Evolutionary conservation across 495 filamentous ascomycete species (phyloP).

Genomic region (Penicillium lividum): DNA sequence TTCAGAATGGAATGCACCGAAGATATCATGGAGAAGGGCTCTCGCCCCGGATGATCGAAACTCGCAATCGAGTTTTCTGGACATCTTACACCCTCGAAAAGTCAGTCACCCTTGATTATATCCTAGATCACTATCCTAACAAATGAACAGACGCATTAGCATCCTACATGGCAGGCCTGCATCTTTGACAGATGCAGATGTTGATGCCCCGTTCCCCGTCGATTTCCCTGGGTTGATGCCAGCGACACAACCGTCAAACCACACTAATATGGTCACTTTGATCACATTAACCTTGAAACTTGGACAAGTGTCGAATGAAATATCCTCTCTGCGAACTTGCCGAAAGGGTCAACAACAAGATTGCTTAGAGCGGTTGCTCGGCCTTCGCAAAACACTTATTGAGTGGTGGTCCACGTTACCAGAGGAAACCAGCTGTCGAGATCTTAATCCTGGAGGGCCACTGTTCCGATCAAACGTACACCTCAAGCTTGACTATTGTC

Average conservation of each 20-base stretch:
- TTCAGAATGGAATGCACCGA: slow-evolving; percentile 58
- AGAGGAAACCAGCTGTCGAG: slow-evolving; percentile 43
- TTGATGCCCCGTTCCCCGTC: slow-evolving; percentile 48
- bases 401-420: slow-evolving; percentile 54
- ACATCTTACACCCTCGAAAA: slow-evolving; percentile 54
- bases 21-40: slow-evolving; percentile 49
- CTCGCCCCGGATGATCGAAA: slow-evolving; percentile 44
- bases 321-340: slow-evolving; percentile 40
- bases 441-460: slow-evolving; percentile 40
- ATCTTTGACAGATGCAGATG: slow-evolving; percentile 45
- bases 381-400: slow-evolving; percentile 42
- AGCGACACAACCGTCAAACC: slow-evolving; percentile 39
- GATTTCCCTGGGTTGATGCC: slow-evolving; percentile 45
- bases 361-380: slow-evolving; percentile 45
- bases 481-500: slow-evolving; percentile 51
- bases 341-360: slow-evolving; percentile 46
- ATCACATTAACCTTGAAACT: slow-evolving; percentile 50
- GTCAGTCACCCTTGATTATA: slow-evolving; percentile 19
- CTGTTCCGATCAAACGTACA: slow-evolving; percentile 51
- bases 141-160: slow-evolving; percentile 31
- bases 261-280: slow-evolving; percentile 48
- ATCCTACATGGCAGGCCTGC: slow-evolving; percentile 51
- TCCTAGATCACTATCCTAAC: slow-evolving; percentile 15
- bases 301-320: slow-evolving; percentile 46
- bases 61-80: slow-evolving; percentile 54